A percentile compares a stretch with the other conserved stretches of the same genome.
These are phyloP conservation scores for Casaregolazyma lundiana DNA, from an alignment of 1,139 yeast genomes.

Conservation along the genomic window DNA sequence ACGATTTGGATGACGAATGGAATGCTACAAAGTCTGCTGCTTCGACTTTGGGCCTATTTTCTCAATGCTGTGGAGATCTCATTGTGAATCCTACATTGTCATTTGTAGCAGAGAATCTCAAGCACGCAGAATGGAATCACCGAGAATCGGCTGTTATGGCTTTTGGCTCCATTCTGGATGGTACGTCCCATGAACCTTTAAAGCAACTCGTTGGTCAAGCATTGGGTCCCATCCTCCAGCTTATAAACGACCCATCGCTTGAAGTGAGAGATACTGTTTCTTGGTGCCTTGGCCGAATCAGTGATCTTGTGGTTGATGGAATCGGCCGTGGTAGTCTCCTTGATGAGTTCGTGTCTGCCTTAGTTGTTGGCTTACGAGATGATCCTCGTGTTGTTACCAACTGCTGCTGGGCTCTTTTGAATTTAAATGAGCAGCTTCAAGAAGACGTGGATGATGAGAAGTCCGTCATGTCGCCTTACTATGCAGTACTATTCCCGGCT, in stretches of 20 bases:
- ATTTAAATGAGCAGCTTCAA: conserved; percentile 79
- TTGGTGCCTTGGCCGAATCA: conserved; percentile 96
- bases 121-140: conserved; percentile 65
- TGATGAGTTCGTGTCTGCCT: conserved; percentile 66
- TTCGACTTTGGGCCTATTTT: conserved; percentile 89
- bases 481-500: conserved; percentile 62
- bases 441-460: conserved; percentile 50
- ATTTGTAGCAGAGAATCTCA: conserved; percentile 74
- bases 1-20: conserved; percentile 87
- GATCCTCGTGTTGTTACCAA: conserved; percentile 91
- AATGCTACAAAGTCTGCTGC: conserved; percentile 98
- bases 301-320: conserved; percentile 79
- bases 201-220: conserved; percentile 72
- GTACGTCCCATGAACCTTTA: conserved; percentile 77
- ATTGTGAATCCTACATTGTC: conserved; percentile 79
- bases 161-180: conserved; percentile 92
- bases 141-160: conserved; percentile 99
- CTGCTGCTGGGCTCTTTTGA: conserved; percentile 96
- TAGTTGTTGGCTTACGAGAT: conserved; percentile 73
- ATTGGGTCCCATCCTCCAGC: conserved; percentile 63
- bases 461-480: conserved; percentile 69
- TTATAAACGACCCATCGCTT: conserved; percentile 67
- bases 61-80: conserved; percentile 81
- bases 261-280: conserved; percentile 97
- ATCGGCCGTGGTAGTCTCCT: conserved; percentile 61